These are phyloP conservation scores for Phytophthora melonis DNA, from an alignment of 352 stramenopile species.

Conservation along the genomic window DNA sequence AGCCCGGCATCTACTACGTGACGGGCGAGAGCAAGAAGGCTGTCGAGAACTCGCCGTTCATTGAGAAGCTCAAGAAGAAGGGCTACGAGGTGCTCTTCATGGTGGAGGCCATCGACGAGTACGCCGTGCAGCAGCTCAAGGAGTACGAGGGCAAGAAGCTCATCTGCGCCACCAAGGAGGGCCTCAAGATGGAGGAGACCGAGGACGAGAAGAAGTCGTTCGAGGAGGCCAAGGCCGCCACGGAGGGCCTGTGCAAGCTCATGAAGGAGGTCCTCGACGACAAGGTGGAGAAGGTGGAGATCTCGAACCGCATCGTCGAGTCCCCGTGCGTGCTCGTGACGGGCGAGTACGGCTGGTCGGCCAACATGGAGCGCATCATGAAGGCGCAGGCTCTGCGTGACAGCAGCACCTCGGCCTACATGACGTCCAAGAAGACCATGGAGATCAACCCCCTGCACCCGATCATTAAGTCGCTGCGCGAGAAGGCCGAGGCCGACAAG, in stretches of 20 bases:
- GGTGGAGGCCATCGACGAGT: constrained; percentile 99
- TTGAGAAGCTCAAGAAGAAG: constrained; percentile 99
- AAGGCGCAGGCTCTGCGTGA: constrained; percentile 99
- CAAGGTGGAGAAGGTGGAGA: constrained; percentile 99
- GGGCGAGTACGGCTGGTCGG: constrained; percentile 99
- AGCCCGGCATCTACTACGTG: constrained; percentile 99
- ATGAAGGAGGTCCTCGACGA: constrained; percentile 99
- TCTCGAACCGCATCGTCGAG: constrained; percentile 99
- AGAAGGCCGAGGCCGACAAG: constrained; percentile 99
- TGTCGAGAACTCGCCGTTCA: constrained; percentile 99
- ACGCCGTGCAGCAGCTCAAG: constrained; percentile 99
- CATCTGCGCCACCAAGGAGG: constrained; percentile 98
- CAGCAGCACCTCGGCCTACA: constrained; percentile 97
- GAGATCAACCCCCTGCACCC: constrained; percentile 99
- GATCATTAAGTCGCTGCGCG: constrained; percentile 98
- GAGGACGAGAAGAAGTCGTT: constrained; percentile 99
- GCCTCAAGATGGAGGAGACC: constrained; percentile 96
- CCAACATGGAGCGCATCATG: constrained; percentile 99
- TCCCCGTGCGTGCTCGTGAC: constrained; percentile 99
- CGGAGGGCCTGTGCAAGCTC: constrained; percentile 98
- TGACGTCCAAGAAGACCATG: constrained; percentile 99
- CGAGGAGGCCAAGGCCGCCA: constrained; percentile 98
- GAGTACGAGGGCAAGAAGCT: constrained; percentile 99
- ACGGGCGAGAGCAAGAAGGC: constrained; percentile 99
- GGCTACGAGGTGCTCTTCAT: constrained; percentile 99